phyloP scores from a whole-genome alignment of 1,139 yeast genomes.

The Protomyces lactucae-debilis region DNA sequence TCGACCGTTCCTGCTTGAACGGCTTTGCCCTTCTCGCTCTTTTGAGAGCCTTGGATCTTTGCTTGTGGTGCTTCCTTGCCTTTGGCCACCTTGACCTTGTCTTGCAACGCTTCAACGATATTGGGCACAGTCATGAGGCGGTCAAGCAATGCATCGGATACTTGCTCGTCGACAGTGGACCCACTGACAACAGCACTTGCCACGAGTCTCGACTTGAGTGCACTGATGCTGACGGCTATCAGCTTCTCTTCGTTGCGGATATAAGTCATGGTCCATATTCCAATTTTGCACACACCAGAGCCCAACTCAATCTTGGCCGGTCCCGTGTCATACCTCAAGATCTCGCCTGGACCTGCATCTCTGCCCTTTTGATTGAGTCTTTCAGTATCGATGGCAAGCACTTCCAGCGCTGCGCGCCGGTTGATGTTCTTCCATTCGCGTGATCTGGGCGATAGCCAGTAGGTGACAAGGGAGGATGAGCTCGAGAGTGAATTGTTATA shows the following conservation, averaged over 20 bases:
- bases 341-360: not conserved
- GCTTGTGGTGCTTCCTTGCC: not conserved
- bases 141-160: not conserved
- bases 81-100: not conserved
- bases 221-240: not conserved
- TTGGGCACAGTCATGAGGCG: not conserved
- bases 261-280: not conserved
- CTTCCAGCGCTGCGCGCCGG: not conserved
- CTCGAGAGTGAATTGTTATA: not conserved
- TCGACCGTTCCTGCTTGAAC: not conserved
- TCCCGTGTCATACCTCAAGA: not conserved
- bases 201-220: not conserved
- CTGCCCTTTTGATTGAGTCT: not conserved
- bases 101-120: not conserved
- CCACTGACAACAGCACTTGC: not conserved
- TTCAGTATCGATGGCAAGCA: not conserved
- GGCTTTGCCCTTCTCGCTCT: not conserved
- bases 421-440: slow-evolving; percentile 1
- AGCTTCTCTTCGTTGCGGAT: not conserved
- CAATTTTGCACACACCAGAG: not conserved
- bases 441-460: not conserved
- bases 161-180: not conserved
- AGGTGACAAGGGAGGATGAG: not conserved
- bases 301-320: not conserved
- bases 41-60: not conserved